Evolutionary conservation across 2,329 filamentous ascomycete genomes (phyloP), one percentile per base, ranked within the genome.

Genomic region (Neofusicoccum sp.): DNA sequence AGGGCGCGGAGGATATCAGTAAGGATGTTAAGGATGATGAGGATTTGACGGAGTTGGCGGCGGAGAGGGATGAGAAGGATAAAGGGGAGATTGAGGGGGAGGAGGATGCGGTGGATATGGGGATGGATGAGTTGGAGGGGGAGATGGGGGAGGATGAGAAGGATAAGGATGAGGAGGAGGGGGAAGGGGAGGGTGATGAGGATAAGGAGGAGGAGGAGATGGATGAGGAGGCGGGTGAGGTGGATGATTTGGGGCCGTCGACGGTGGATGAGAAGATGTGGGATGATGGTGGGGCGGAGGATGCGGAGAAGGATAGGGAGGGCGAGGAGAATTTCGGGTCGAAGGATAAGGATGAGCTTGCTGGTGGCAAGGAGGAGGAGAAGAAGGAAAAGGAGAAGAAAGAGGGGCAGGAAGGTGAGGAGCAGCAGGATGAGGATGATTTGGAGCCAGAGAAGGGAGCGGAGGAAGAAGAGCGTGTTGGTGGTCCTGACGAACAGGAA

Each of bases 201-300:
- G 84, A 82, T 9, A 83, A 83, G 1, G 71, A 70, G 28, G 71
- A 88, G 12, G 88, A 91, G 8, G 78, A 80, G 54, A 88, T 96
- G 71, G 92, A 97, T 65, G 93, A 96, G 68, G 91, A 98, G 75
- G 85, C 89, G 4, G 95, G 93, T 1, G 89, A 92, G 68, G 92
- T 98, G 9, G 91, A 97, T 76, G 91, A 96, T 68, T 80, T 96
- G 43, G 93, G 96, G 67, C 89, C 91, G 11, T 89, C 87, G 14
- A 90, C 93, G 20, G 89, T 98, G 1, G 96, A 99, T 71, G 96
- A 99, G 78, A 99, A 98, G 80, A 92, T 98, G 84, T 99, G 95
- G 95, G 93, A 99, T 75, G 93, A 92, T 40, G 87, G 88, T 47
- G 78, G 78, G 38, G 88, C 91, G 44, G 84, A 93, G 45, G 86